A percentile compares a stretch with the other conserved stretches of the same genome.
phyloP scores from a whole-genome alignment of 129 eudicot genomes.

The Glebionis coronaria region DNA sequence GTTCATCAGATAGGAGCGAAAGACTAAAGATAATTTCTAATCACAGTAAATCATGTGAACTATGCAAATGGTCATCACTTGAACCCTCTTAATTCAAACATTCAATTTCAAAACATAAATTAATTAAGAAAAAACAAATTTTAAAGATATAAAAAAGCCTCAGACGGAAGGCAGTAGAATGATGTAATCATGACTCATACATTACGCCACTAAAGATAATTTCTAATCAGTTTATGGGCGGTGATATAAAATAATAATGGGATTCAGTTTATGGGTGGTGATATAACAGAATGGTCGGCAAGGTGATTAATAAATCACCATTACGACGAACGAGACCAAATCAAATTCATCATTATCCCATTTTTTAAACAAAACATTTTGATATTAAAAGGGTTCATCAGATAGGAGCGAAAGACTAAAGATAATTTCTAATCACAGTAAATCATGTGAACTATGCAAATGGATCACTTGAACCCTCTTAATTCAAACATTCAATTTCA shows the following conservation, averaged over 20 bases:
- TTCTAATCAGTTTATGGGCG: too few relatives aligned
- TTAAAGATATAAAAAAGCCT: too few relatives aligned
- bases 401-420: constrained; percentile 25
- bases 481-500: too few relatives aligned
- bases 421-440: constrained; percentile 56
- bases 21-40: constrained; percentile 53
- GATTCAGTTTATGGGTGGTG: constrained; percentile 96
- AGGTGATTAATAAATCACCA: constrained; percentile 56
- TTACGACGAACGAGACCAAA: constrained; percentile 58
- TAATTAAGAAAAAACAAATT: too few relatives aligned
- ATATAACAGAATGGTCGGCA: constrained; percentile 91
- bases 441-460: constrained; percentile 74
- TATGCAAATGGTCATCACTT: constrained; percentile 63
- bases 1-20: constrained; percentile 36
- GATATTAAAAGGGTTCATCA: constrained; percentile 30
- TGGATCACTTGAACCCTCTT: constrained; percentile 41
- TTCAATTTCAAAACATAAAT: too few relatives aligned
- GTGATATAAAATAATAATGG: too few relatives aligned
- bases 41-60: constrained; percentile 59
- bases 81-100: constrained; percentile 20
- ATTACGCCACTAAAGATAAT: too few relatives aligned
- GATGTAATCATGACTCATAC: too few relatives aligned
- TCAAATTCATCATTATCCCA: constrained; percentile 11
- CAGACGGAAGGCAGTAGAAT: too few relatives aligned
- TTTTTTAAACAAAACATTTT: not conserved